Evolutionary conservation across 202 grass and related monocot genomes (phyloP).

Genomic region (Panicum virgatum): DNA sequence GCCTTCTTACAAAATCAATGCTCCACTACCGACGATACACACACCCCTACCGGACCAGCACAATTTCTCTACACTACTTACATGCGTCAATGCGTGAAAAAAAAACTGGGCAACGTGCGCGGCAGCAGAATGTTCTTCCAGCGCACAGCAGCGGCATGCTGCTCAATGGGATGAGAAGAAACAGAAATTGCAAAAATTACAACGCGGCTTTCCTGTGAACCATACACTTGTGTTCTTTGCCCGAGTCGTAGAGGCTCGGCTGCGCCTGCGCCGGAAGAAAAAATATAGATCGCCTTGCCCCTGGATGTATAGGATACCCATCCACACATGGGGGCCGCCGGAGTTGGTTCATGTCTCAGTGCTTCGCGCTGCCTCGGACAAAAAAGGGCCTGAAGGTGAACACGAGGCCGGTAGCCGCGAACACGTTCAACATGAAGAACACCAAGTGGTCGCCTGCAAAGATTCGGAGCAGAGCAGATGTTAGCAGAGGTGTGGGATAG

Average conservation of each 20-base stretch:
- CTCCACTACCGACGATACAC: neutral
- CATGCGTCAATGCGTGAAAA: neutral
- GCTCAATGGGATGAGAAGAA: neutral
- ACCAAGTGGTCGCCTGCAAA: conserved; percentile 59
- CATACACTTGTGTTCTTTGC: neutral
- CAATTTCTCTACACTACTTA: conserved; percentile 2
- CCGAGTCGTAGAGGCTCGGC: neutral
- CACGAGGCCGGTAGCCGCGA: conserved; percentile 34
- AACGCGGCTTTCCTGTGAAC: neutral
- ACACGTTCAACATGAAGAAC: conserved; percentile 59
- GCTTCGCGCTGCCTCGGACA: conserved; percentile 20
- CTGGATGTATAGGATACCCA: neutral
- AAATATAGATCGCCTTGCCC: neutral
- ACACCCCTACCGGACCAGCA: neutral
- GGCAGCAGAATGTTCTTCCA: neutral
- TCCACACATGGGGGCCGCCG: neutral
- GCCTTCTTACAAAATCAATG: neutral
- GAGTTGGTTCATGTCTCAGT: conserved; percentile 1
- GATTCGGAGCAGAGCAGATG: neutral
- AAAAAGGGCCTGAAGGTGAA: conserved; percentile 54
- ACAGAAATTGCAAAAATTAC: neutral
- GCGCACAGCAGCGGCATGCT: neutral
- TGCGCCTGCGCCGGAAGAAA: neutral
- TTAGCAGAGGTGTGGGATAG: neutral
- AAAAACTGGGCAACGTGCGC: neutral